Conservation (phyloP, 2,329 filamentous ascomycete genomes). For the Pseudocercospora pini-densiflorae region DNA sequence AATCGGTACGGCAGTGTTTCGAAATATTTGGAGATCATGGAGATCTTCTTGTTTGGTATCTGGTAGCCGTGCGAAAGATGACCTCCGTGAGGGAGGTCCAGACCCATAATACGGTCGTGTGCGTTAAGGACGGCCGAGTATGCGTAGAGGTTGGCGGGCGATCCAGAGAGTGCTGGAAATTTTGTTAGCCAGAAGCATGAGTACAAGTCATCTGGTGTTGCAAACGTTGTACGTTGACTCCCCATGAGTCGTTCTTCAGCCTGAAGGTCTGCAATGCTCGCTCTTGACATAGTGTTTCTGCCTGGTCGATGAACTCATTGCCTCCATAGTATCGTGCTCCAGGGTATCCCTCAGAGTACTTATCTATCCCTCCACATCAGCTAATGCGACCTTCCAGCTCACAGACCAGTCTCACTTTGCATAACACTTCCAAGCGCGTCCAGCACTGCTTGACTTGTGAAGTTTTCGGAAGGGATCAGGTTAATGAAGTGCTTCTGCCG, state of each 20-base stretch:
- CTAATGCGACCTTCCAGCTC: not conserved
- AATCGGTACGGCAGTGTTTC: slow-evolving; percentile 96
- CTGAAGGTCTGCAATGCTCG: slow-evolving; percentile 92
- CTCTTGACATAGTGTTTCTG: slow-evolving; percentile 92
- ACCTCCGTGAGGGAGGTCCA: slow-evolving; percentile 92
- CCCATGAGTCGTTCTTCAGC: slow-evolving; percentile 86
- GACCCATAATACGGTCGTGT: slow-evolving; percentile 95
- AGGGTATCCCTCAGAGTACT: slow-evolving; percentile 98
- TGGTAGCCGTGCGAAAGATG: slow-evolving; percentile 98
- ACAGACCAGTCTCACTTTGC: slow-evolving; percentile 70
- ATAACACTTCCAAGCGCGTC: slow-evolving; percentile 92
- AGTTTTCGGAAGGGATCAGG: slow-evolving; percentile 93
- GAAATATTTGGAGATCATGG: slow-evolving; percentile 98
- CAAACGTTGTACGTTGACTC: slow-evolving; percentile 95
- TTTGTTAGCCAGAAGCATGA: not conserved
- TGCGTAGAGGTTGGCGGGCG: slow-evolving; percentile 95
- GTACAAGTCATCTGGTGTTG: not conserved
- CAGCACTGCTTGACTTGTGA: slow-evolving; percentile 89
- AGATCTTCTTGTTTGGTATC: slow-evolving; percentile 95
- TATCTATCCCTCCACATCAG: slow-evolving; percentile 57
- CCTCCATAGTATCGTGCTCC: slow-evolving; percentile 99
- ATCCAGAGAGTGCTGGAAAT: slow-evolving; percentile 58
- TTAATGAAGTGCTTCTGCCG: slow-evolving; percentile 99
- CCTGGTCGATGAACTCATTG: slow-evolving; percentile 97
- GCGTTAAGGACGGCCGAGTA: slow-evolving; percentile 97